phyloP scores from a whole-genome alignment of 139 green algal genomes.

The Mychonastes homosphaera region DNA sequence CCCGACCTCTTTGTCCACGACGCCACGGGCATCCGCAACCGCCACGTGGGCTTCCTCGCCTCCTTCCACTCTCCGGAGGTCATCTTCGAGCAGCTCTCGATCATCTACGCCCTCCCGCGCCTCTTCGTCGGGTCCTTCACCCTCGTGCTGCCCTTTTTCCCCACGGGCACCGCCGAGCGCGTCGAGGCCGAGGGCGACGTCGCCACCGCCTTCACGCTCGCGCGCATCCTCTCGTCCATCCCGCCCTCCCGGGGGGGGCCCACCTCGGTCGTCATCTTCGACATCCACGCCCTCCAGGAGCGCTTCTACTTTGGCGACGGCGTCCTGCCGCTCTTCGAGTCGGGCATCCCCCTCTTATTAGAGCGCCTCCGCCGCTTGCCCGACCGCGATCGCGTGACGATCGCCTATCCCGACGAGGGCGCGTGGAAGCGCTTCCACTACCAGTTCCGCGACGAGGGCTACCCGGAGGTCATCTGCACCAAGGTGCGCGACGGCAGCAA shows the following conservation, averaged over 20 bases:
- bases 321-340: conserved; percentile 92
- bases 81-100: conserved; percentile 94
- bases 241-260: conserved; percentile 84
- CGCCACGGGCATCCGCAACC: conserved; percentile 77
- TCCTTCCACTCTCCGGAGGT: conserved; percentile 81
- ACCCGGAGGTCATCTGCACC: conserved; percentile 94
- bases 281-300: conserved; percentile 98
- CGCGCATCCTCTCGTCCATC: conserved; percentile 91
- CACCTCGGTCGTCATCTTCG: conserved; percentile 90
- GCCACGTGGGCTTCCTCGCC: conserved; percentile 93
- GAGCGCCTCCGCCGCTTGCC: conserved; percentile 56
- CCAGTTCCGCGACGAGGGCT: conserved; percentile 67
- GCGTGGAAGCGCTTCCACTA: conserved; percentile 98
- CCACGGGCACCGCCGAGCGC: conserved; percentile 79
- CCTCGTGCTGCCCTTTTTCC: conserved; percentile 96
- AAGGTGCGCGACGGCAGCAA: conserved; percentile 94
- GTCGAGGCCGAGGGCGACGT: conserved; percentile 85
- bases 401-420: conserved; percentile 97
- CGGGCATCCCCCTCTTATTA: conserved; percentile 83
- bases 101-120: conserved; percentile 92
- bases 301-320: conserved; percentile 98
- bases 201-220: conserved; percentile 91
- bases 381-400: conserved; percentile 71
- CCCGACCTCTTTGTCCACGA: conserved; percentile 97
- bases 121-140: conserved; percentile 96